Conservation (phyloP, 805 yeast species). For the Monosporozyma aerobia region DNA sequence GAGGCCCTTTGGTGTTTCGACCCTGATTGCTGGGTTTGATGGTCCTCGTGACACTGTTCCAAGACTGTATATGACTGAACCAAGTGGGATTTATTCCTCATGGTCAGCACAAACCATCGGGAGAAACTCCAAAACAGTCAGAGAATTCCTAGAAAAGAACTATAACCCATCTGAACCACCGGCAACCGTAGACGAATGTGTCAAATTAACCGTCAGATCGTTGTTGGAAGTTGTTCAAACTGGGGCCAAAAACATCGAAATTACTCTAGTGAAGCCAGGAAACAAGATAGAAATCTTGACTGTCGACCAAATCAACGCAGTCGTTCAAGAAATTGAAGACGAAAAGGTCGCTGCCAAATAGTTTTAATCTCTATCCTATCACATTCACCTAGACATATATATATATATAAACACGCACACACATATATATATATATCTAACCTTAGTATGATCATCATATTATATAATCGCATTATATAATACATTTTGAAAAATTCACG, state of each 20-base stretch:
- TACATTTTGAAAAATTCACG: background rate
- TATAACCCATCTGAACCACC: slow-evolving; percentile 51
- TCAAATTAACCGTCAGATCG: slow-evolving; percentile 75
- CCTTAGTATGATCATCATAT: background rate
- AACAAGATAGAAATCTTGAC: slow-evolving; percentile 48
- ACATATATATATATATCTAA: background rate
- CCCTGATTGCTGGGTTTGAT: slow-evolving; percentile 93
- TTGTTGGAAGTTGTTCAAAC: slow-evolving; percentile 95
- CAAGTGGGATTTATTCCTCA: slow-evolving; percentile 92
- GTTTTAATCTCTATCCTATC: background rate
- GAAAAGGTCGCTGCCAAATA: slow-evolving; percentile 43
- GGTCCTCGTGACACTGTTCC: slow-evolving; percentile 58
- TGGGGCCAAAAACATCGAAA: slow-evolving; percentile 93
- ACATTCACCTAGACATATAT: too few species aligned
- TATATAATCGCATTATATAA: background rate
- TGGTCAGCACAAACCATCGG: slow-evolving; percentile 99
- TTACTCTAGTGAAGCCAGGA: slow-evolving; percentile 74
- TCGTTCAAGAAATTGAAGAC: slow-evolving; percentile 75
- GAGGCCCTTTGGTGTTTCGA: slow-evolving; percentile 94
- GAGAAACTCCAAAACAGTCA: slow-evolving; percentile 86
- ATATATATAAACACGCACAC: too few species aligned
- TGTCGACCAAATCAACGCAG: slow-evolving; percentile 61
- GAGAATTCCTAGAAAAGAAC: slow-evolving; percentile 89
- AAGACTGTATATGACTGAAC: slow-evolving; percentile 87
- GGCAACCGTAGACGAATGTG: slow-evolving; percentile 53